phyloP scores from a whole-genome alignment of 106 monocot species.

The Triglochin maritima region DNA sequence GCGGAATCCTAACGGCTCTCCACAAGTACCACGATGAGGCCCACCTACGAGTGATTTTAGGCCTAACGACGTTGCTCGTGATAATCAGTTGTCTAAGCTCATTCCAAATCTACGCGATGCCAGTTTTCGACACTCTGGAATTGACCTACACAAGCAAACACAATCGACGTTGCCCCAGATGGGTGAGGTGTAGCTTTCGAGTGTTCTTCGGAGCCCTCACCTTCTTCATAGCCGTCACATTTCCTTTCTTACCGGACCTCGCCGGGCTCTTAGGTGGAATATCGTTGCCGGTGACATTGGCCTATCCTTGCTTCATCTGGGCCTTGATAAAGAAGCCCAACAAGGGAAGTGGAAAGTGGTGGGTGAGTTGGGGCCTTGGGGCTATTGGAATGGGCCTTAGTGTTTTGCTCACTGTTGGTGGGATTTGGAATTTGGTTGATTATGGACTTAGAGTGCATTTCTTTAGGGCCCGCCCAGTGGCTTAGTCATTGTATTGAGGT shows the following conservation, averaged over 20 bases:
- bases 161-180: constrained; percentile 64
- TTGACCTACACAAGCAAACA: constrained; percentile 41
- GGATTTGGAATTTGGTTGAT: constrained; percentile 48
- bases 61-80: constrained; percentile 47
- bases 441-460: constrained; percentile 57
- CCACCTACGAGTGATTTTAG: constrained; percentile 37
- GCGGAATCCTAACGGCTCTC: constrained; percentile 59
- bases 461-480: constrained; percentile 45
- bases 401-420: constrained; percentile 35
- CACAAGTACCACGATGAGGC: constrained; percentile 46
- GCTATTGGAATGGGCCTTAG: constrained; percentile 58
- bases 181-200: constrained; percentile 42
- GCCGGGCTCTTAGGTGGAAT: constrained; percentile 62
- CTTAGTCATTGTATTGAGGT: too few relatives aligned
- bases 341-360: constrained; percentile 45
- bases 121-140: constrained; percentile 67
- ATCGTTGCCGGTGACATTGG: constrained; percentile 68
- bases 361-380: constrained; percentile 56
- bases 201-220: constrained; percentile 35
- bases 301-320: constrained; percentile 92
- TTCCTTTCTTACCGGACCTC: constrained; percentile 71
- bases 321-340: constrained; percentile 52
- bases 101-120: constrained; percentile 91
- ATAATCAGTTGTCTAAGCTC: constrained; percentile 65
- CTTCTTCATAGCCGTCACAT: constrained; percentile 51